phyloP scores from a whole-genome alignment of 2,329 filamentous ascomycete species.

The Epichloe uncinata region DNA sequence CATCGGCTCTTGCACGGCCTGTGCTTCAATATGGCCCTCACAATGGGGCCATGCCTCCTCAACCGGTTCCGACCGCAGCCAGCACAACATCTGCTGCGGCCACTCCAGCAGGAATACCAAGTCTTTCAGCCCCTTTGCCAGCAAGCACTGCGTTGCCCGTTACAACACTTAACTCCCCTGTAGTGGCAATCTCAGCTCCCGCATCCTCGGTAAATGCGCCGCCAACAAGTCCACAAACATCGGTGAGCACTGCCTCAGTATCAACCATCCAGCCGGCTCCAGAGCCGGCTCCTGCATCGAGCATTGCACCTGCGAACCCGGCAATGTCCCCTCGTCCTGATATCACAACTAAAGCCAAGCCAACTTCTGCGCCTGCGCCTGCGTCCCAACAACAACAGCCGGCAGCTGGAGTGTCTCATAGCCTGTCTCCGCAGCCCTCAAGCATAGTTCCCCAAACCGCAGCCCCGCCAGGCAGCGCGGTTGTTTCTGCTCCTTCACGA shows the following conservation, averaged over 20 bases:
- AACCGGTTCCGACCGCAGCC: slow-evolving; percentile 20
- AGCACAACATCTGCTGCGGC: slow-evolving; percentile 12
- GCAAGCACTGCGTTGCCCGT: not conserved
- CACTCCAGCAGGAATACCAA: slow-evolving; percentile 10
- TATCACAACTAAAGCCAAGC: not conserved
- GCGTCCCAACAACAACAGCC: not conserved
- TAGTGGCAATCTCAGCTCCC: not conserved
- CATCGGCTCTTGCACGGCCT: slow-evolving; percentile 28
- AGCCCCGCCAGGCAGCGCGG: not conserved
- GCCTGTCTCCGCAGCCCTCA: not conserved
- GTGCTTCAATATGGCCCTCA: slow-evolving; percentile 54
- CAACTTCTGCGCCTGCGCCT: not conserved
- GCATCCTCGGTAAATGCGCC: not conserved
- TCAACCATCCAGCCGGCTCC: not conserved
- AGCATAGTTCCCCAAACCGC: slow-evolving; percentile 2
- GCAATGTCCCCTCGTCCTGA: slow-evolving; percentile 7
- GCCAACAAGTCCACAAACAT: not conserved
- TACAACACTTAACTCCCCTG: not conserved
- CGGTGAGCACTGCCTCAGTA: not conserved
- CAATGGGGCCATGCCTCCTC: slow-evolving; percentile 46
- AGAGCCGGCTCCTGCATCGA: not conserved
- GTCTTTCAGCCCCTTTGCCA: slow-evolving; percentile 5
- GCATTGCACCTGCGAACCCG: slow-evolving; percentile 8
- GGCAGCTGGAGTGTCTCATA: not conserved
- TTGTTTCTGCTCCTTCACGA: slow-evolving; percentile 1